A percentile compares a stretch with the other conserved stretches of the same genome.
These are phyloP conservation scores for Ophiostoma triangulosporum DNA, from an alignment of 2,329 filamentous ascomycete species.

Conservation along the genomic window DNA sequence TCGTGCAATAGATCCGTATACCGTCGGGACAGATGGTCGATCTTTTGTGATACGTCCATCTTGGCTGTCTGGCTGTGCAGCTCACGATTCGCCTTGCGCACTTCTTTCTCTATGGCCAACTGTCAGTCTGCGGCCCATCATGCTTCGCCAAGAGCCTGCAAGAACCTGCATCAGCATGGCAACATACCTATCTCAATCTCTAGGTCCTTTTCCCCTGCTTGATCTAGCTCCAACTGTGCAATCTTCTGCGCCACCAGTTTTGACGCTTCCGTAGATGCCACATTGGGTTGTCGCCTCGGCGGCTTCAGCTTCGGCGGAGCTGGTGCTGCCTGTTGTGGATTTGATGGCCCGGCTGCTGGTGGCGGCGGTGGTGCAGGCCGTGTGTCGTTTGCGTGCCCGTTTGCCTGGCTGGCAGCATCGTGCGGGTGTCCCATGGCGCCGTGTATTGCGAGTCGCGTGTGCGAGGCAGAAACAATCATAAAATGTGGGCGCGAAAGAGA, in stretches of 20 bases:
- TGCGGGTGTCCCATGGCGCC: constrained; percentile 17
- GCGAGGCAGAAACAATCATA: constrained; percentile 26
- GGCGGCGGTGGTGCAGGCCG: constrained; percentile 30
- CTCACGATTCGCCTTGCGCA: constrained; percentile 86
- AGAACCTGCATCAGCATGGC: too few relatives aligned
- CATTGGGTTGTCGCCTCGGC: constrained; percentile 60
- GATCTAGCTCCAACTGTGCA: constrained; percentile 87
- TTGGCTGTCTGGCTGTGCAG: constrained; percentile 78
- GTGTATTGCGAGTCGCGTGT: constrained; percentile 21
- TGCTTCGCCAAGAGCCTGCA: too few relatives aligned
- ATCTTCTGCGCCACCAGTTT: constrained; percentile 89
- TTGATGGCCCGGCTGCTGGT: constrained; percentile 25
- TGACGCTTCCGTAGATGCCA: constrained; percentile 78
- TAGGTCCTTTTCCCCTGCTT: constrained; percentile 85
- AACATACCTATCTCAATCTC: constrained; percentile 78
- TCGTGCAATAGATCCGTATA: constrained; percentile 85
- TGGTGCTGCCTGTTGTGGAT: constrained; percentile 23
- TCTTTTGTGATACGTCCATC: constrained; percentile 82
- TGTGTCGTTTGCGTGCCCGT: constrained; percentile 24
- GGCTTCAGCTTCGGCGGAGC: constrained; percentile 21
- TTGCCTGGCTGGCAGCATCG: constrained; percentile 21
- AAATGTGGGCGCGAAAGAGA: constrained; percentile 2
- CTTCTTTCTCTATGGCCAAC: constrained; percentile 61
- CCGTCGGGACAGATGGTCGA: constrained; percentile 79
- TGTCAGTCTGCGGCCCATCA: not conserved